Conservation (phyloP, 192 early-diverging fungal species). For the Coemansia sp. region DNA sequence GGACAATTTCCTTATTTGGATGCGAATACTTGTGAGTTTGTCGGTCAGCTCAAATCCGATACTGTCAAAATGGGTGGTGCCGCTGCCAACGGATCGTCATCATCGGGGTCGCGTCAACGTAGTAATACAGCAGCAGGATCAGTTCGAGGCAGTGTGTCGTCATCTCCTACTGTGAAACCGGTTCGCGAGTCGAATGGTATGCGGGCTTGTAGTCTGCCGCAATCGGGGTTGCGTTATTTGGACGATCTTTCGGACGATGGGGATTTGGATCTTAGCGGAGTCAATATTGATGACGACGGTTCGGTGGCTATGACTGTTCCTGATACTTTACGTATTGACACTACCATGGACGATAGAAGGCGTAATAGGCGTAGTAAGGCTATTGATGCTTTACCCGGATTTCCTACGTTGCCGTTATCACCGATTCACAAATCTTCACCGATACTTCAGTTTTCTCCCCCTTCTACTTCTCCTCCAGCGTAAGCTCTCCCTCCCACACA, state of each 20-base stretch:
- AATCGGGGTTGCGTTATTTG: slow-evolving; percentile 23
- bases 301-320: too few relatives aligned
- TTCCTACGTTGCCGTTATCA: slow-evolving; percentile 42
- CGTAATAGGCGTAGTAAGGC: slow-evolving; percentile 5
- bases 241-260: not conserved
- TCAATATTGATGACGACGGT: not conserved
- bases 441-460: slow-evolving; percentile 5
- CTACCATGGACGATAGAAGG: not conserved
- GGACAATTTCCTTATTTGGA: slow-evolving; percentile 56
- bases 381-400: slow-evolving; percentile 9
- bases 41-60: slow-evolving; percentile 51
- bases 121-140: slow-evolving; percentile 25
- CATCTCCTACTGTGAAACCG: slow-evolving; percentile 31
- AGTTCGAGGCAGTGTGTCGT: not conserved
- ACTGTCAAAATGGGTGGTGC: slow-evolving; percentile 44
- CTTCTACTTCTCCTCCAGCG: not conserved
- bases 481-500: slow-evolving; percentile 6
- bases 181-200: not conserved
- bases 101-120: slow-evolving; percentile 13
- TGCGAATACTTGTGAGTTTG: slow-evolving; percentile 56
- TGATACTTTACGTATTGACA: not conserved
- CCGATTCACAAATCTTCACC: slow-evolving; percentile 32
- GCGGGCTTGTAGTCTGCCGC: slow-evolving; percentile 22
- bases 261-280: slow-evolving; percentile 1
- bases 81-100: slow-evolving; percentile 8